Evolutionary conservation across 345 rosid genomes (phyloP), one percentile per base, ranked within the genome.

Genomic region (Hirschfeldia incana): DNA sequence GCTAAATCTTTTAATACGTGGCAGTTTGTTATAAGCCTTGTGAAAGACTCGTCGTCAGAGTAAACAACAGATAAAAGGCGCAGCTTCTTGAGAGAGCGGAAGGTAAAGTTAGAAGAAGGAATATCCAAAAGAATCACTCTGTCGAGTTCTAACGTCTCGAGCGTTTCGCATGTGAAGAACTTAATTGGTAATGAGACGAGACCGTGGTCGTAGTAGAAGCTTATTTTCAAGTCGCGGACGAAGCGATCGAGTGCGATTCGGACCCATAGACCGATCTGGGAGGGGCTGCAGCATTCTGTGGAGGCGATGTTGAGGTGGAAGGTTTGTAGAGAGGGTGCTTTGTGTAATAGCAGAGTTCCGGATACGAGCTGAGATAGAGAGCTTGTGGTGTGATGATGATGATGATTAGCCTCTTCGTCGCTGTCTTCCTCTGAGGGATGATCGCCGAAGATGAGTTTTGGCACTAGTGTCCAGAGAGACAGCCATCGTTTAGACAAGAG

Each of bases 91-190:
- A 75, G 57, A 3, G 65, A 34, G 5, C 1, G 6, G n/a, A 75
- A 55, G 57, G 28, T 65, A 55, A 53, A 53, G 16, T 1, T 37
- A 37, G 44, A 36, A 65, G 53, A 51, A 74, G 70, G 78, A 74
- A 74, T 55, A 21, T 74, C 64, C 7, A 34, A 36, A 10, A 67
- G 1, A 55, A 16, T 16, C 21, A 75, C 78, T 15, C 2, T 67
- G 1, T 2, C 6, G 13, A 76, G 72, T 59, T 76, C 73, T 8
- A 57, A 58, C 1, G 58, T 28, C 72, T 53, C 66, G 0, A 75
- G 29, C 55, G 78, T 75, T 75, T 67, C 66, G 39, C 42, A 66
- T 26, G 39, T 66, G 58, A 53, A 75, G 0, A 75, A 9, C 12
- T 11, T 51, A 26, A 39, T 27, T 13, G 72, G 65, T 64, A 75